These are phyloP conservation scores for Metarhizium brunneum DNA, from an alignment of 2,329 filamentous ascomycete genomes.

Conservation along the genomic window DNA sequence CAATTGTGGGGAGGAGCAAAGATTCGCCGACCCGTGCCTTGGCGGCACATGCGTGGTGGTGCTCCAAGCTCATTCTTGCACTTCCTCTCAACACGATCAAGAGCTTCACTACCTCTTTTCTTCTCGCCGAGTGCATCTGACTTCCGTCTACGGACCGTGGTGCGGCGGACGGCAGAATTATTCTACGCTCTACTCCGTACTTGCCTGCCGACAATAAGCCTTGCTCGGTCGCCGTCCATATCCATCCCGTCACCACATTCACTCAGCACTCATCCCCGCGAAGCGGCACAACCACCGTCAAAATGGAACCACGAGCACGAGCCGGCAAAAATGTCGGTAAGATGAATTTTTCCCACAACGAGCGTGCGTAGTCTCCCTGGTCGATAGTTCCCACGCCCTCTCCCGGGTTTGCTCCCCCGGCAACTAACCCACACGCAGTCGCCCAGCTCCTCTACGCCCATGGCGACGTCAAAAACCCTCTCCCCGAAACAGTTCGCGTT, in stretches of 20 bases:
- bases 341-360: constrained; percentile 67
- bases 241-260: neutral
- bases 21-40: constrained; percentile 23
- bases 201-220: neutral
- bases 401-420: neutral
- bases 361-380: constrained; percentile 47
- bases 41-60: neutral
- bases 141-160: neutral
- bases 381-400: neutral
- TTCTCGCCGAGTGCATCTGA: neutral
- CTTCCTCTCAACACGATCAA: neutral
- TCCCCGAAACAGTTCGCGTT: constrained; percentile 74
- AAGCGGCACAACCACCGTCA: neutral
- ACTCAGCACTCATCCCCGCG: neutral
- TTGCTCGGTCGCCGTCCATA: neutral
- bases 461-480: constrained; percentile 67
- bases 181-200: neutral
- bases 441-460: constrained; percentile 68
- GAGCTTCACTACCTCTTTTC: neutral
- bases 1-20: constrained; percentile 19
- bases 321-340: constrained; percentile 74
- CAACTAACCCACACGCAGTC: constrained; percentile 36
- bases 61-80: neutral
- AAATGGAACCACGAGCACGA: constrained; percentile 69
- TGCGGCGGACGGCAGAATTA: neutral